Evolutionary conservation across 768 basidiomycete species (phyloP), one percentile per base, ranked within the genome.

Genomic region (Mycena vitilis): DNA sequence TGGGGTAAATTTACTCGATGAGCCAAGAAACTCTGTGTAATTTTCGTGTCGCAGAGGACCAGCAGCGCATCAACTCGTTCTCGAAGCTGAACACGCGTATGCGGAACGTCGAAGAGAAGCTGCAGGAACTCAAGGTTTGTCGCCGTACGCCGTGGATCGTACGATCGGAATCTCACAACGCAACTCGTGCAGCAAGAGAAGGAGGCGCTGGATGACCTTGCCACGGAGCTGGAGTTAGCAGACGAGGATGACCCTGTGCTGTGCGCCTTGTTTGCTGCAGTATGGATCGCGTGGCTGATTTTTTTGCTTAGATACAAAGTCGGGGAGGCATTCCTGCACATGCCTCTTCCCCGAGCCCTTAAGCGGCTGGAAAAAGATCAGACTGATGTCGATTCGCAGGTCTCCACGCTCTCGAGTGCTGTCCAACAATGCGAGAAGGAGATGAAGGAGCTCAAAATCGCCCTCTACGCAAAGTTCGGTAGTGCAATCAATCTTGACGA

Each of bases 401-500:
- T 95, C 38, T 80, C 83, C 2, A 77, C 76, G 15, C 76, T 93
- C 0, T 77, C 86, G 10, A 75, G 76, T 11, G 82, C 84, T 42
- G 87, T 88, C 20, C 88, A 90, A 59, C 85, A 89, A 22, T 93
- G 90, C 75, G 91, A 94, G 73, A 83, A 78, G 38, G 82, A 88
- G 73, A 95, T 95, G 94, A 91, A 92, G 75, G 87, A 87, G 59
- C 87, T 95, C 51, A 96, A 96, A 77, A 85, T 92, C 48, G 76
- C 83, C 0, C 76, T 96, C 62, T 98, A 98, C 75, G 94, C 93
- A 34, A 96, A 96, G 80, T 98, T 98, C 76, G 96, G 96, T 22
- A 88, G 86, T 48, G 92, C 95, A 45, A 97, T 97, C 79, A 98
- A 98, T 78, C 87, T 98, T 53, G 95, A 97, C 77, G 94, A 93